These are phyloP conservation scores for Calonectria pteridis DNA, from an alignment of 2,329 filamentous ascomycete genomes.

Conservation along the genomic window DNA sequence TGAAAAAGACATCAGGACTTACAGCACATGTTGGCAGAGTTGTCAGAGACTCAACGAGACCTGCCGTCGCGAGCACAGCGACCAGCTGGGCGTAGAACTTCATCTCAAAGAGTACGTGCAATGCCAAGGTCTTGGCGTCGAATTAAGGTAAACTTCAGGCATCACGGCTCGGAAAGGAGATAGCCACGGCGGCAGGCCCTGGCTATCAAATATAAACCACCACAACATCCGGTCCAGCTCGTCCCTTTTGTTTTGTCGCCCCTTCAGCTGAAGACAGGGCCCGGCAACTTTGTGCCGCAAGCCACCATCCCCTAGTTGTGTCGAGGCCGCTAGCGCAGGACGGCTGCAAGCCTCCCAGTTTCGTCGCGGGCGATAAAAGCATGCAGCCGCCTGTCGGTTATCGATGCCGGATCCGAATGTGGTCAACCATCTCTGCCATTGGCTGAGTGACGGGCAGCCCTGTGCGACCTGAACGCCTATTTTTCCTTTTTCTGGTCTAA, in stretches of 20 bases:
- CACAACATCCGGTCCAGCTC: neutral
- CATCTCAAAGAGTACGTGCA: neutral
- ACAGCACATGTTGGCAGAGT: conserved; percentile 17
- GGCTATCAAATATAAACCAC: neutral
- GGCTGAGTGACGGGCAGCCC: neutral
- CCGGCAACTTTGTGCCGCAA: conserved; percentile 19
- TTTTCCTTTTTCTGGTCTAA: neutral
- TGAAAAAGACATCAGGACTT: neutral
- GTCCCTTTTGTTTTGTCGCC: neutral
- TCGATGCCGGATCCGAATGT: conserved; percentile 4
- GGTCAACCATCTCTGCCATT: neutral
- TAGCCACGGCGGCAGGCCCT: neutral
- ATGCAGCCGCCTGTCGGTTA: neutral
- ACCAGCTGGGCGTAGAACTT: conserved; percentile 3
- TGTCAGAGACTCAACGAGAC: neutral
- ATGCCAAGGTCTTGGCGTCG: neutral
- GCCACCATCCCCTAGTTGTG: neutral
- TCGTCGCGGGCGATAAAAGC: conserved; percentile 3
- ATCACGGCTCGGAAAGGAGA: neutral
- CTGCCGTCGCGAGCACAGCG: neutral
- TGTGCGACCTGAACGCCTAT: conserved; percentile 22
- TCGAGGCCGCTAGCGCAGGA: conserved; percentile 3
- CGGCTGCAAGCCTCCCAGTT: conserved; percentile 1
- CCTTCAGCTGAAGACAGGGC: conserved; percentile 8
- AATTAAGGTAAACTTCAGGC: conserved; percentile 2